phyloP scores from a whole-genome alignment of 345 rosid species.

The Corchorus capsularis region DNA sequence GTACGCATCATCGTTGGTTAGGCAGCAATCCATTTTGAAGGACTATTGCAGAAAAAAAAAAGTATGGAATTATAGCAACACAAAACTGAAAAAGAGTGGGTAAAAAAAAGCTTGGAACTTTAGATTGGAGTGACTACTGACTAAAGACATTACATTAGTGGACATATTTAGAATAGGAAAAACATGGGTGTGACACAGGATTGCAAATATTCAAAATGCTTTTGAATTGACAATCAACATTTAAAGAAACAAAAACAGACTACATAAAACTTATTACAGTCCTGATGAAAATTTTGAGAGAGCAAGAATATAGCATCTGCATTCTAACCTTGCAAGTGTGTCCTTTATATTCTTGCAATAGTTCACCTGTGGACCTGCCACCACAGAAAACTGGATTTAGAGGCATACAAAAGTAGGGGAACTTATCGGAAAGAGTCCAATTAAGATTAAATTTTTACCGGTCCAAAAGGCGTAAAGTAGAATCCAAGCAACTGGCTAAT shows the following conservation, averaged over 20 bases:
- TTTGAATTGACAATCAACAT: constrained; percentile 1
- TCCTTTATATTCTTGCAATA: constrained; percentile 89
- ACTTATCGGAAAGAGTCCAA: constrained; percentile 3
- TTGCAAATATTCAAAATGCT: background rate
- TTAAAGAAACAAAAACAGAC: background rate
- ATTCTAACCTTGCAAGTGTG: constrained; percentile 85
- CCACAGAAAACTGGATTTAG: constrained; percentile 20
- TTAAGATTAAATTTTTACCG: constrained; percentile 38
- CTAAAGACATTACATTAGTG: background rate
- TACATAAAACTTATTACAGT: background rate
- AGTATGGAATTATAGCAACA: constrained; percentile 18
- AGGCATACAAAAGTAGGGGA: background rate
- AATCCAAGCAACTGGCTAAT: constrained; percentile 89
- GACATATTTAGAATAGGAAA: background rate
- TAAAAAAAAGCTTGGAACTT: constrained; percentile 8
- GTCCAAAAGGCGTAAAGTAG: constrained; percentile 84
- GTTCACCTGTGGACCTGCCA: constrained; percentile 79
- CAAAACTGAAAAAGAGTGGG: background rate
- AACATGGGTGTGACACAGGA: background rate
- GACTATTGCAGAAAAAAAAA: constrained; percentile 50
- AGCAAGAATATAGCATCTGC: constrained; percentile 15
- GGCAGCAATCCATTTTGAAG: constrained; percentile 92
- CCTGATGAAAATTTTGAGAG: background rate
- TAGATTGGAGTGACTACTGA: background rate
- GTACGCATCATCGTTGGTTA: constrained; percentile 81